A percentile compares a stretch with the other conserved stretches of the same genome.
phyloP scores from a whole-genome alignment of 169 alveolate species.

The Plasmodium coatneyi region DNA sequence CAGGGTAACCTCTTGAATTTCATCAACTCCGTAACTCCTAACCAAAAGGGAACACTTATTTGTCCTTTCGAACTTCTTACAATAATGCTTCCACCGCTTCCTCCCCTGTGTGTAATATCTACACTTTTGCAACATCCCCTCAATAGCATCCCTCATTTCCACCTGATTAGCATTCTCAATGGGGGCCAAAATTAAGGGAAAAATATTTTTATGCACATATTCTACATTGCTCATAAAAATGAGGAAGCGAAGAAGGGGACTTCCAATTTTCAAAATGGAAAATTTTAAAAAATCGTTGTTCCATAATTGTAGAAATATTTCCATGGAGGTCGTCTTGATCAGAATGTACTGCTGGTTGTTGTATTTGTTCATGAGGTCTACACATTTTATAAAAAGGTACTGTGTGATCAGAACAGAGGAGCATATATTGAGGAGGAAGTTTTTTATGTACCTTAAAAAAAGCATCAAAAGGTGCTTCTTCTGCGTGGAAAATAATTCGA shows the following conservation, averaged over 20 bases:
- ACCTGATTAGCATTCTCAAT: conserved; percentile 30
- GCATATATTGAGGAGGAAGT: conserved; percentile 62
- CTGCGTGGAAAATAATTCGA: conserved; percentile 12
- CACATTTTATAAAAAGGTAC: conserved; percentile 53
- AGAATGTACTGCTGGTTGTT: conserved; percentile 61
- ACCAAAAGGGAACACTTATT: conserved; percentile 1
- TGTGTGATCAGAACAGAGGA: conserved; percentile 46
- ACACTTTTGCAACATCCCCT: not conserved
- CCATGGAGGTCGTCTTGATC: conserved; percentile 57
- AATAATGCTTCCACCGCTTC: conserved; percentile 25
- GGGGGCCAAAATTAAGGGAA: conserved; percentile 16
- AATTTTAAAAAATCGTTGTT: conserved; percentile 45
- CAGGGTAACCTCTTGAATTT: not conserved
- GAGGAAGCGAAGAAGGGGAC: conserved; percentile 24
- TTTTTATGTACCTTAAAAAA: conserved; percentile 48
- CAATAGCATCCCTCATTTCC: not conserved
- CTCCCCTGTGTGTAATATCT: not conserved
- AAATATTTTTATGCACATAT: conserved; percentile 53
- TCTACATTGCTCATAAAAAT: conserved; percentile 59
- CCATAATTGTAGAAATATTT: conserved; percentile 65
- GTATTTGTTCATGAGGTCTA: conserved; percentile 54
- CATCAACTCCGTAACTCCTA: not conserved
- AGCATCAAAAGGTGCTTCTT: conserved; percentile 45
- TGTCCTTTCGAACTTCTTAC: not conserved
- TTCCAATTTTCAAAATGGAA: conserved; percentile 34